Evolutionary conservation across 345 rosid genomes (phyloP), one percentile per base, ranked within the genome.

Genomic region (Hibiscus syriacus): DNA sequence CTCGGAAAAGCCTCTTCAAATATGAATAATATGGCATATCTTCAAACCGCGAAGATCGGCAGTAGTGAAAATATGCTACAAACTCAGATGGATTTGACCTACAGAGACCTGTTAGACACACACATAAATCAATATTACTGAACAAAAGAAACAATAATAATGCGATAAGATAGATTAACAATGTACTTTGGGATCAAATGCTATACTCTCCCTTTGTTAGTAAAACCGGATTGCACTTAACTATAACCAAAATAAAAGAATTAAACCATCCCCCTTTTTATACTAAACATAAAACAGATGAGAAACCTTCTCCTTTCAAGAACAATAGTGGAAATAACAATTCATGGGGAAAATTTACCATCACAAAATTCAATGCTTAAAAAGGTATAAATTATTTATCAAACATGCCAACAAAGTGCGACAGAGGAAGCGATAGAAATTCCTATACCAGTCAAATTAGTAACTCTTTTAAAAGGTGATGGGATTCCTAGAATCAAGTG

Each of bases 1-100:
- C 96, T 16, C 89, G 85, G 73, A 87, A 90, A 67, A 89, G 88
- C 77, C 90, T 89, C 83, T 89, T 89, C 75, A 89, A 82, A 80
- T 89, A 86, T 49, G 95, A 86, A 78, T 89, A 89, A 69, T 89
- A 90, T 30, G 95, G 95, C 73, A 82, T 89, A 76, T 89, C 95
- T 61, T 89, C 92, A 72, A 89, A 89, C 63, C 88, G 81, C 76
- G 86, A 74, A 46, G 92, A 80, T 30, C 92, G 92, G 72, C 95
- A 86, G 59, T 83, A 89, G 56, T 90, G 96, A 67, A 89, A 89
- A 70, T 89, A 89, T 55, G 85, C 82, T 67, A 86, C 85, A 70
- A 89, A 89, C 78, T 90, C 91, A 16, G 91, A 73, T 13, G 88
- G 91, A 34, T 81, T 79, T 25, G 83, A 82, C 80, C 80, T 90